Conservation (phyloP, 2,329 filamentous ascomycete genomes). For the Ramularia collo-cygni region DNA sequence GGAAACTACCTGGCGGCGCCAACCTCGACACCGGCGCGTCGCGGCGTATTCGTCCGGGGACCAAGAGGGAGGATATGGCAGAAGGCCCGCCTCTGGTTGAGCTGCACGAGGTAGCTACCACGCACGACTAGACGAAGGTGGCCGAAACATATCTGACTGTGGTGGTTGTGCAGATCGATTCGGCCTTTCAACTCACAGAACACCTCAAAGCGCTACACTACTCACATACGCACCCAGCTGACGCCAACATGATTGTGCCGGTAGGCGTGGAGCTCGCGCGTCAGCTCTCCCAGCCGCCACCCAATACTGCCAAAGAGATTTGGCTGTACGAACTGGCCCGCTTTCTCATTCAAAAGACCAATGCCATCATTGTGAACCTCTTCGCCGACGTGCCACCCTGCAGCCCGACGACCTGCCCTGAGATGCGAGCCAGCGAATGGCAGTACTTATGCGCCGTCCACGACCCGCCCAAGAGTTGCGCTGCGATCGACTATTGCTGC, state of each 20-base stretch:
- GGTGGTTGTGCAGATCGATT: conserved; percentile 64
- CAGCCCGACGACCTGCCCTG: conserved; percentile 80
- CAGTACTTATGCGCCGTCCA: conserved; percentile 98
- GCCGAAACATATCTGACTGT: too few relatives aligned
- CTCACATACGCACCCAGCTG: conserved; percentile 64
- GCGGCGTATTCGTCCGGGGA: conserved; percentile 84
- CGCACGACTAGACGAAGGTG: neutral
- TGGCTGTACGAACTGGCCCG: conserved; percentile 98
- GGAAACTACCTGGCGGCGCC: conserved; percentile 48
- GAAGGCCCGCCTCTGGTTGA: conserved; percentile 84
- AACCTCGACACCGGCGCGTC: conserved; percentile 66
- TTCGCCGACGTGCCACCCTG: conserved; percentile 87
- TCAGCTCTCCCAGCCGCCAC: conserved; percentile 70
- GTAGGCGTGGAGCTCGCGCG: conserved; percentile 70
- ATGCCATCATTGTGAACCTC: conserved; percentile 84
- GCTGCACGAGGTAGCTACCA: conserved; percentile 61
- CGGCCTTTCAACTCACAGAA: conserved; percentile 93
- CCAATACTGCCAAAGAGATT: conserved; percentile 74
- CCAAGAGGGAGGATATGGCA: conserved; percentile 86
- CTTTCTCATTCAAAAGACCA: conserved; percentile 90
- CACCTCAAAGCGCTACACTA: conserved; percentile 90
- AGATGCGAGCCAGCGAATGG: conserved; percentile 99
- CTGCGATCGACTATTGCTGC: conserved; percentile 97
- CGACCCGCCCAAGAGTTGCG: conserved; percentile 92
- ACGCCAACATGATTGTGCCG: conserved; percentile 67